phyloP scores from a whole-genome alignment of 2,329 filamentous ascomycete genomes.

The Aspergillus pseudonomiae region DNA sequence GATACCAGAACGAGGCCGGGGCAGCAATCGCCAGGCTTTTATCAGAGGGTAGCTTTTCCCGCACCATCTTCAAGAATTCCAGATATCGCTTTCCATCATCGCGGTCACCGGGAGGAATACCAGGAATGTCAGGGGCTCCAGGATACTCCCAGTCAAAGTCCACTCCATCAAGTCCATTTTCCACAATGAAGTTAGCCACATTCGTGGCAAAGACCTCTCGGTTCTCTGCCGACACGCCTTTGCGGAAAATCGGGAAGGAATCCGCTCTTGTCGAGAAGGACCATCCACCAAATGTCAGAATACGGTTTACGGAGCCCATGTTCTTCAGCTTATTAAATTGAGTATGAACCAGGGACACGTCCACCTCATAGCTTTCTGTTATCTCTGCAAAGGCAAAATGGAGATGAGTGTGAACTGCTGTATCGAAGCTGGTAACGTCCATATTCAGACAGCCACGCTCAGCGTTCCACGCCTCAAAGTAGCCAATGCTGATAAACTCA shows the following conservation, averaged over 20 bases:
- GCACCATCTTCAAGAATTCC: constrained; percentile 32
- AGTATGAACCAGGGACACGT: constrained; percentile 30
- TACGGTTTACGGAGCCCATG: constrained; percentile 32
- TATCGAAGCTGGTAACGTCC: neutral
- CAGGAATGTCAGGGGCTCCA: constrained; percentile 4
- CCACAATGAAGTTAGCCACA: neutral
- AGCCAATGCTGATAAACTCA: neutral
- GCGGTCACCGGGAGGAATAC: constrained; percentile 32
- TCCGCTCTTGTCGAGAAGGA: constrained; percentile 42
- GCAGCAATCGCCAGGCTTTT: constrained; percentile 31
- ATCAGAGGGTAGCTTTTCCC: constrained; percentile 15
- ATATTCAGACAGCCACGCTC: neutral
- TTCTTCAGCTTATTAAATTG: constrained; percentile 42
- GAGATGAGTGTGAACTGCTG: neutral
- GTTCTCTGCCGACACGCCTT: constrained; percentile 41
- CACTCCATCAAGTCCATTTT: neutral
- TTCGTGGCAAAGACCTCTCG: constrained; percentile 21
- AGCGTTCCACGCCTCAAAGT: neutral
- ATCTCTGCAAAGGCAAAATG: neutral
- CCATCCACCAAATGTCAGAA: constrained; percentile 53
- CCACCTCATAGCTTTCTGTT: neutral
- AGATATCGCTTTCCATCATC: constrained; percentile 41
- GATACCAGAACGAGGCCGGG: constrained; percentile 35
- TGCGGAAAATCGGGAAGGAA: constrained; percentile 45
- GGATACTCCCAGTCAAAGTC: neutral